Conservation (phyloP, 805 yeast species). For the Middelhovenomyces tepae region DNA sequence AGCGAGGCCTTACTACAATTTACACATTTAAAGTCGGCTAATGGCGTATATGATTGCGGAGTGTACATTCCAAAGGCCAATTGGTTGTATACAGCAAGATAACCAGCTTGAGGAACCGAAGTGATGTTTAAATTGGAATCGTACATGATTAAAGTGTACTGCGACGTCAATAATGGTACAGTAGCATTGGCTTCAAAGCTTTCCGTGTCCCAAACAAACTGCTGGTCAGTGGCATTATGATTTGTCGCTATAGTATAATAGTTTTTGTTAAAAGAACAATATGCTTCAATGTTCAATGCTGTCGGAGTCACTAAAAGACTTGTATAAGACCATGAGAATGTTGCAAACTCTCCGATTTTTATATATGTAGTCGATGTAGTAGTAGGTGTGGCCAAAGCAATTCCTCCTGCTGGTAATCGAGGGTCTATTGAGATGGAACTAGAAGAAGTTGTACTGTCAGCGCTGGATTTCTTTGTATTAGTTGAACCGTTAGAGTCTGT, state of each 20-base stretch:
- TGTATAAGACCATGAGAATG: conserved; percentile 34
- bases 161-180: conserved; percentile 24
- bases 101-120: conserved; percentile 28
- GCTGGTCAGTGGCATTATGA: conserved; percentile 22
- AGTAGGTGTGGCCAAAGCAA: conserved; percentile 27
- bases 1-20: conserved; percentile 14
- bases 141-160: conserved; percentile 30
- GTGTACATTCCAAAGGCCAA: conserved; percentile 30
- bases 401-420: conserved; percentile 29
- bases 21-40: conserved; percentile 17
- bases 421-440: conserved; percentile 26
- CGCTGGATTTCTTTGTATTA: conserved; percentile 1
- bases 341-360: conserved; percentile 30
- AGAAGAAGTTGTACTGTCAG: conserved; percentile 11
- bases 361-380: conserved; percentile 29
- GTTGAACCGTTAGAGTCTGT: conserved; percentile 3
- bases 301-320: conserved; percentile 28
- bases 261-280: conserved; percentile 28
- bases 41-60: conserved; percentile 30
- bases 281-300: conserved; percentile 30
- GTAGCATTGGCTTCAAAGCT: conserved; percentile 21
- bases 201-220: conserved; percentile 31
- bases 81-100: conserved; percentile 22
- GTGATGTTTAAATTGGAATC: conserved; percentile 24
- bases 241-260: conserved; percentile 30